A percentile compares a stretch with the other conserved stretches of the same genome.
phyloP scores from a whole-genome alignment of 441 rosid species.

The Capsella rubella region DNA sequence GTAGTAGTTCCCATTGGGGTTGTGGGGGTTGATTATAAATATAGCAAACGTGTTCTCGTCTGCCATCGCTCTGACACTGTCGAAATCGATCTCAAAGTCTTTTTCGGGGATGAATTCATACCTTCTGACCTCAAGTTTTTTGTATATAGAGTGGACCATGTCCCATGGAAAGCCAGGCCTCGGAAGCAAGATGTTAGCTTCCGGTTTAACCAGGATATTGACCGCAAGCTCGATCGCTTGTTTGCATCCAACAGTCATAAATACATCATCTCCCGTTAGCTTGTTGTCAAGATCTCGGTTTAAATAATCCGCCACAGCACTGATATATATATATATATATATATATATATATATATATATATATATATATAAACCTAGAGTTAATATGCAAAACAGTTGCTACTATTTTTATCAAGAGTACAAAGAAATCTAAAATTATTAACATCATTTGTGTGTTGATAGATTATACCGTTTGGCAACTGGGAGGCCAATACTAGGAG shows the following conservation, averaged over 20 bases:
- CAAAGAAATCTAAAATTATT: too few relatives aligned
- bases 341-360: background rate
- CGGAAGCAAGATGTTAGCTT: slow-evolving; percentile 62
- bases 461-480: slow-evolving; percentile 49
- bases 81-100: slow-evolving; percentile 60
- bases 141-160: slow-evolving; percentile 40
- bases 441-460: too few relatives aligned
- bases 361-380: background rate
- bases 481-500: slow-evolving; percentile 49
- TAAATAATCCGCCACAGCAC: slow-evolving; percentile 54
- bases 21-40: slow-evolving; percentile 62
- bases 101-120: slow-evolving; percentile 57
- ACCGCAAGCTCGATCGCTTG: slow-evolving; percentile 59
- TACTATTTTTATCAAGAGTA: too few relatives aligned
- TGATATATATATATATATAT: slow-evolving; percentile 23
- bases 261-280: slow-evolving; percentile 57
- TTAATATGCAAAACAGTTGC: background rate
- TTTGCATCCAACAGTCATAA: slow-evolving; percentile 54
- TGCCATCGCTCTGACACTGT: slow-evolving; percentile 47
- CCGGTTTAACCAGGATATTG: slow-evolving; percentile 48
- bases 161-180: slow-evolving; percentile 61
- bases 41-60: slow-evolving; percentile 60
- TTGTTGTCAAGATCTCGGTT: slow-evolving; percentile 49
- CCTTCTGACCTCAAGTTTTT: slow-evolving; percentile 50
- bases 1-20: slow-evolving; percentile 65